A percentile compares a stretch with the other conserved stretches of the same genome.
Conservation (phyloP, 495 filamentous ascomycete genomes). For the Aspergillus saccharolyticus region DNA sequence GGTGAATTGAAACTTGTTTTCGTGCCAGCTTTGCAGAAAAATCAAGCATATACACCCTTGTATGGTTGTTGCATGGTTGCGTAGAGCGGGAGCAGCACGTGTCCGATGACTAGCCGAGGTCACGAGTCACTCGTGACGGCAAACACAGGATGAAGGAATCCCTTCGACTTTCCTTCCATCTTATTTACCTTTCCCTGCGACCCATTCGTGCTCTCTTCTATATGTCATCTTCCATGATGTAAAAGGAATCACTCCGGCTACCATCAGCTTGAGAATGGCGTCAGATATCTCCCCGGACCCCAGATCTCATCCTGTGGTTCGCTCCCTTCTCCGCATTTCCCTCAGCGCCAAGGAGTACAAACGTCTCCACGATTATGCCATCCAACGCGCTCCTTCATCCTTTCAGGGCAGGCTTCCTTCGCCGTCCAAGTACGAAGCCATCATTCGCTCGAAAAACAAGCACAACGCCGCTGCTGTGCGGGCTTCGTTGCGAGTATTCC, state of each 20-base stretch:
- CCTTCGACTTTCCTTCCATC: neutral
- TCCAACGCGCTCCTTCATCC: slow-evolving; percentile 55
- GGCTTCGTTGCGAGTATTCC: slow-evolving; percentile 68
- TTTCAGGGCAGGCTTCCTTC: slow-evolving; percentile 57
- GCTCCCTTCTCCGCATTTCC: slow-evolving; percentile 77
- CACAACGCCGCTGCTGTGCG: slow-evolving; percentile 78
- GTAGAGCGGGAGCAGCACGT: neutral
- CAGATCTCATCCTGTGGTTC: slow-evolving; percentile 30
- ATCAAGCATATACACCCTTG: too few species aligned
- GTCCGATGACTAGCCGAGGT: slow-evolving; percentile 19
- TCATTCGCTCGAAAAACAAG: slow-evolving; percentile 53
- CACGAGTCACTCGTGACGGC: slow-evolving; percentile 13
- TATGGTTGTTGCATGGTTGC: too few species aligned
- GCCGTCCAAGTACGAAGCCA: slow-evolving; percentile 48
- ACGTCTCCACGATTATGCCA: slow-evolving; percentile 69
- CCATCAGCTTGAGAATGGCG: slow-evolving; percentile 10
- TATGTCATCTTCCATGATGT: slow-evolving; percentile 1
- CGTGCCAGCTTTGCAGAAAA: neutral
- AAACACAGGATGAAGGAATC: slow-evolving; percentile 1
- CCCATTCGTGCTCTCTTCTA: neutral
- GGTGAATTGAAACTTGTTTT: neutral
- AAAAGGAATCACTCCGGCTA: neutral
- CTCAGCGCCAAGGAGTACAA: slow-evolving; percentile 83
- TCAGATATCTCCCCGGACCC: slow-evolving; percentile 12
- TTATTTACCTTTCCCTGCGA: slow-evolving; percentile 4